phyloP scores from a whole-genome alignment of 805 yeast genomes.

The Wickerhamiella kurtzmanii region DNA sequence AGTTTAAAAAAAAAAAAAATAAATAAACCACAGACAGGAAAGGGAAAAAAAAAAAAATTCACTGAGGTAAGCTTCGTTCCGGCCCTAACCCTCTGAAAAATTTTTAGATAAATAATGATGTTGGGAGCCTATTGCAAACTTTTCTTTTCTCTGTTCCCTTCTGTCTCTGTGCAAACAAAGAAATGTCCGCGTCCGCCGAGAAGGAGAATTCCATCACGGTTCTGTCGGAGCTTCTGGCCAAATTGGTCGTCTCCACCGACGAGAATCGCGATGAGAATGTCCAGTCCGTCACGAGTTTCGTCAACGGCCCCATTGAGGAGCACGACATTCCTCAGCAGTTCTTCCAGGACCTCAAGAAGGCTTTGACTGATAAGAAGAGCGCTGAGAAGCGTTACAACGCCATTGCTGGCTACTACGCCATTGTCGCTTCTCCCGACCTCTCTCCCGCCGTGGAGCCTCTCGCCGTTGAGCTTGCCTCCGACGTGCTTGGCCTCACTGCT shows the following conservation, averaged over 20 bases:
- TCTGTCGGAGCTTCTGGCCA: conserved; percentile 83
- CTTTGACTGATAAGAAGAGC: conserved; percentile 72
- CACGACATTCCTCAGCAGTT: conserved; percentile 92
- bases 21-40: conserved; percentile 2
- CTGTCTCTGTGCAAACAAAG: not conserved
- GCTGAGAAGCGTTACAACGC: conserved; percentile 54
- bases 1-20: not conserved
- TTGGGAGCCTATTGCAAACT: conserved; percentile 1
- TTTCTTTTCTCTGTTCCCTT: not conserved
- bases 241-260: conserved; percentile 71
- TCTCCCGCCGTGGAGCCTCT: conserved; percentile 93
- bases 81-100: not conserved
- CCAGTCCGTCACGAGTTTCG: conserved; percentile 76
- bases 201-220: conserved; percentile 39
- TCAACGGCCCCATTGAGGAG: conserved; percentile 94
- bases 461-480: conserved; percentile 62
- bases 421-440: conserved; percentile 60
- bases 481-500: conserved; percentile 68
- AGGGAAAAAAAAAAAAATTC: conserved; percentile 5
- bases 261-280: conserved; percentile 81
- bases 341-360: conserved; percentile 61
- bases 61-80: not conserved
- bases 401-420: conserved; percentile 69
- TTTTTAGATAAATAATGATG: not conserved
- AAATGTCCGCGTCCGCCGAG: conserved; percentile 12